Base-by-base conservation (phyloP, 257 asterid species). In the Echites panduratus region DNA sequence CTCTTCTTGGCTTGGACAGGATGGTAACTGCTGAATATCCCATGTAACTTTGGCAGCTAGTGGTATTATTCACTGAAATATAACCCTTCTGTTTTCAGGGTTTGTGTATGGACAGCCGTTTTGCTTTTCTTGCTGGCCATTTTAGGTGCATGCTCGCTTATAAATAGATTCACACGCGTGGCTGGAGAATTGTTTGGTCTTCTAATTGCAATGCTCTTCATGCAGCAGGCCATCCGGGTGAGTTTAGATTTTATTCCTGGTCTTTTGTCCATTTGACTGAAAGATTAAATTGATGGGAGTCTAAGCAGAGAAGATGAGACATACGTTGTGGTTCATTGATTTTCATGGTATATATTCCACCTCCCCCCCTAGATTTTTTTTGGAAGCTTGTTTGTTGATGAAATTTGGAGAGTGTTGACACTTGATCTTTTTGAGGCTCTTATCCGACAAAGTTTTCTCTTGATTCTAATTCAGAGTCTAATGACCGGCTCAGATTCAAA, bases 131-230 rank as follows among this genome's bases (percentile, higher is more conserved):
- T 92, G 87, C 87, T 95, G 83, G 93, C 99, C 61, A 47, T 95
- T 70, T 85, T 95, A 84, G 98, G 98, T 19, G 99, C 99, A 53
- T 92, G 99, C 88, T 92, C 98, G 29, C 84, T 95, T 67, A 90
- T 95, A 81, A 95, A 90, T 59, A 86, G 98, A 71, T 95, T 95
- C 78, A 95, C 99, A 4, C 95, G 98, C 63, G 22, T 95, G 76
- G 99, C 99, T 67, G 99, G 99, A 68, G 99, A 95, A 87, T 71
- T 95, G 74, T 95, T 95, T 62, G 99, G 99, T 62, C 92, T 95
- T 70, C 83, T 95, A 70, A 92, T 95, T 49, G 98, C 99, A 61
- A 90, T 92, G 98, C 98, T 95, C 80, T 95, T 95, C 75, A 89
- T 95, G 98, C 99, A 95, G 82, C 93, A 95, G 82, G 98, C 99